These are phyloP conservation scores for Whalleya microplaca DNA, from an alignment of 2,329 filamentous ascomycete species.

Conservation along the genomic window DNA sequence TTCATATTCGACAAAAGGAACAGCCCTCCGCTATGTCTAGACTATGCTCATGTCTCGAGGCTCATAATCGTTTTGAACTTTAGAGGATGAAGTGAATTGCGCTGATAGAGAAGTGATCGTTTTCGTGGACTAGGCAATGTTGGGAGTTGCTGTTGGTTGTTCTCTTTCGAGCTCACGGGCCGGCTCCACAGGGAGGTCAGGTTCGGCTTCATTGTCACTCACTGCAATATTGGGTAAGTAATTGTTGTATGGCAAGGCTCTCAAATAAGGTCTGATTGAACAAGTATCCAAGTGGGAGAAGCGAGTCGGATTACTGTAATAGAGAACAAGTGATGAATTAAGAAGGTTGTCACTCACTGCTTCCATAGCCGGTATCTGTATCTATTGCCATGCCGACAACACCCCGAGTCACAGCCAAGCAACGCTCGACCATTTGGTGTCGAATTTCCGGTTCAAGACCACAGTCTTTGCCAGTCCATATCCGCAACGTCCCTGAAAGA, in stretches of 20 bases:
- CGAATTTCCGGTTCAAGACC: slow-evolving; percentile 57
- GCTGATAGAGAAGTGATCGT: background rate
- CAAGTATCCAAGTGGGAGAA: background rate
- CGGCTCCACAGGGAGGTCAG: background rate
- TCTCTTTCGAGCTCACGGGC: slow-evolving; percentile 4
- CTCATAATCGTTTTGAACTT: background rate
- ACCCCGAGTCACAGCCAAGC: slow-evolving; percentile 58
- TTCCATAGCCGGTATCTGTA: slow-evolving; percentile 58
- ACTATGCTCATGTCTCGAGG: background rate
- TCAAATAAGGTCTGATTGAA: background rate
- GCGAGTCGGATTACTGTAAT: background rate
- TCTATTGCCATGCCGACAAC: slow-evolving; percentile 64
- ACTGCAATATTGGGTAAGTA: slow-evolving; percentile 13
- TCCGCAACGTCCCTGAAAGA: slow-evolving; percentile 59
- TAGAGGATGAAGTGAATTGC: background rate
- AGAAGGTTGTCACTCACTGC: slow-evolving; percentile 34
- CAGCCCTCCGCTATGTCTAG: background rate
- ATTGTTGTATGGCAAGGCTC: background rate
- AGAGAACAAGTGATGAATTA: background rate
- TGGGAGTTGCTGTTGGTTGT: background rate
- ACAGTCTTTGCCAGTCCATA: slow-evolving; percentile 61
- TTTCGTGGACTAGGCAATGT: slow-evolving; percentile 5
- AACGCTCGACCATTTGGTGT: slow-evolving; percentile 58
- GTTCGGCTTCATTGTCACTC: slow-evolving; percentile 20
- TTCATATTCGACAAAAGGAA: background rate